Conservation (phyloP, 495 filamentous ascomycete genomes). For the Massariosphaeria phaeospora region DNA sequence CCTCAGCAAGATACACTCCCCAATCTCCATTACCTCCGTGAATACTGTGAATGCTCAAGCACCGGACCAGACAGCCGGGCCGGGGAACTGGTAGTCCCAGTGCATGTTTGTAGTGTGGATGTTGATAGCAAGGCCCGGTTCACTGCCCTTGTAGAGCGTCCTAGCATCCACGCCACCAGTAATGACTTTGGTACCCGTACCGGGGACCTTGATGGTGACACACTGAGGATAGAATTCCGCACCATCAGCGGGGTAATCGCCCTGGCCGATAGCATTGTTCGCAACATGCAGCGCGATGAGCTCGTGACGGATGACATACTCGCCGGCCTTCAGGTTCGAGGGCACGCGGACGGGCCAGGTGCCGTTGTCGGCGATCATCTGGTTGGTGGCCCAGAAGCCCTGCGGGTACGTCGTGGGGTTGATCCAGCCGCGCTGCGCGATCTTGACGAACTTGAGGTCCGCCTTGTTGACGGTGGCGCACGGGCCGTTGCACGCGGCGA, state of each 20-base stretch:
- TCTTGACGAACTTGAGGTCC: constrained; percentile 69
- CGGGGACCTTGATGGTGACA: constrained; percentile 67
- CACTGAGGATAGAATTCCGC: constrained; percentile 79
- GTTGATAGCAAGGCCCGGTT: constrained; percentile 7
- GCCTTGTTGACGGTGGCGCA: constrained; percentile 62
- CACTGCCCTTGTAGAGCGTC: constrained; percentile 4
- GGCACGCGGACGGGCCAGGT: constrained; percentile 67
- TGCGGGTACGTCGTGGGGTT: constrained; percentile 43
- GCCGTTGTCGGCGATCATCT: constrained; percentile 62
- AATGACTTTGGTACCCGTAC: constrained; percentile 49
- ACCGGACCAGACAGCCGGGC: constrained; percentile 7
- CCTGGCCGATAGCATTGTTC: constrained; percentile 16
- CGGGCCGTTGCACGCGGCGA: constrained; percentile 67
- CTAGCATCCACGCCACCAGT: constrained; percentile 3
- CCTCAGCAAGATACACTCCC: too few species aligned
- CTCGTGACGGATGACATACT: constrained; percentile 77
- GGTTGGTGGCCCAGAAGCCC: constrained; percentile 63
- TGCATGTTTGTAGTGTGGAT: constrained; percentile 2
- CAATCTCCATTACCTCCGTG: too few species aligned
- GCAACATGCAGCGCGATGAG: constrained; percentile 74
- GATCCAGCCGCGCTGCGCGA: constrained; percentile 58
- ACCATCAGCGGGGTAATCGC: constrained; percentile 44
- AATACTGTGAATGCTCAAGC: too few species aligned
- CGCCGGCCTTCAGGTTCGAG: constrained; percentile 55
- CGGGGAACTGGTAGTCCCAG: constrained; percentile 8